These are phyloP conservation scores for Ceratobasidium sp. DNA, from an alignment of 1,284 basidiomycete species.

Conservation along the genomic window DNA sequence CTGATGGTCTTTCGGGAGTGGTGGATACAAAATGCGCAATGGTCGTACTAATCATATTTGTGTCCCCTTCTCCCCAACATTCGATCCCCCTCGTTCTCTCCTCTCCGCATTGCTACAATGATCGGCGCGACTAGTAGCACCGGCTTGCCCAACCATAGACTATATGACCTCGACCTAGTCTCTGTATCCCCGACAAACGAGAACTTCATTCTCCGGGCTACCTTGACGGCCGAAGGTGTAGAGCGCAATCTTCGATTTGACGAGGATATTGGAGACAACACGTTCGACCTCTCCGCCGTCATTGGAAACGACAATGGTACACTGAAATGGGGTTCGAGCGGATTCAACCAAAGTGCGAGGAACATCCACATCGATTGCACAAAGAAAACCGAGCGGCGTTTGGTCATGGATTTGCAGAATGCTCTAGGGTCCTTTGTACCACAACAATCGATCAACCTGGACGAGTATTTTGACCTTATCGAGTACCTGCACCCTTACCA, in stretches of 20 bases:
- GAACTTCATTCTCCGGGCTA: not conserved
- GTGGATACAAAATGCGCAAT: too few species aligned
- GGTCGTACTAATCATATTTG: too few species aligned
- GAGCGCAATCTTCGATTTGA: not conserved
- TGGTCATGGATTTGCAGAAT: slow-evolving; percentile 12
- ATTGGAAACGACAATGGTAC: slow-evolving; percentile 35
- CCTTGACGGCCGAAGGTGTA: too few species aligned
- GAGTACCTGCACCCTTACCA: slow-evolving; percentile 14
- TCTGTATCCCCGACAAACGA: not conserved
- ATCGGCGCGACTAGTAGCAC: too few species aligned
- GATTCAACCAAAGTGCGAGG: not conserved
- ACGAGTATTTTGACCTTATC: slow-evolving; percentile 17
- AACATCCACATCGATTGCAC: not conserved
- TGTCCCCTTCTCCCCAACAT: too few species aligned
- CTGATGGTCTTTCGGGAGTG: too few species aligned
- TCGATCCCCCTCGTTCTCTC: too few species aligned
- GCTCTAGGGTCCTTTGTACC: not conserved
- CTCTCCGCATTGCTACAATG: too few species aligned
- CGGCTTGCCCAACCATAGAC: not conserved
- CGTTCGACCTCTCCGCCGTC: slow-evolving; percentile 26
- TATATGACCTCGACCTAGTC: not conserved
- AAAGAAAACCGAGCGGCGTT: not conserved
- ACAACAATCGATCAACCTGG: not conserved
- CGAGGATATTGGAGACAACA: not conserved
- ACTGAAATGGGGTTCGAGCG: slow-evolving; percentile 18